phyloP scores from a whole-genome alignment of 1,284 basidiomycete genomes.

The Tilletia walkeri region DNA sequence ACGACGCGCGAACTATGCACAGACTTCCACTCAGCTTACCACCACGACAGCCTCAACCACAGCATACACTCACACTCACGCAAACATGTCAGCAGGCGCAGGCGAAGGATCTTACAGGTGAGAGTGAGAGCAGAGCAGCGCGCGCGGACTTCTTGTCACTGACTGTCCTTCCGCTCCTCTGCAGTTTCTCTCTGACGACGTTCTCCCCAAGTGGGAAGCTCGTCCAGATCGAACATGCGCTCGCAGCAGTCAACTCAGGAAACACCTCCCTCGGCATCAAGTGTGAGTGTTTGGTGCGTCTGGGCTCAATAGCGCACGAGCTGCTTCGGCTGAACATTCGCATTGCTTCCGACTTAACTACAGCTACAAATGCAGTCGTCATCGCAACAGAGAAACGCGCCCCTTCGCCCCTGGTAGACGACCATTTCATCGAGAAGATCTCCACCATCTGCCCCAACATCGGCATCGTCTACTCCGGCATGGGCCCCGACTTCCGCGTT shows the following conservation, averaged over 20 bases:
- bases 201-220: conserved; percentile 94
- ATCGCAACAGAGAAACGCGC: conserved; percentile 99
- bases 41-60: background rate
- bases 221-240: conserved; percentile 92
- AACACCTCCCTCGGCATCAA: conserved; percentile 98
- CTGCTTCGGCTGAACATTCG: background rate
- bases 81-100: conserved; percentile 49
- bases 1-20: background rate
- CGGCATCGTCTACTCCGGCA: conserved; percentile 92
- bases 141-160: background rate
- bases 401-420: conserved; percentile 93
- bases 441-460: conserved; percentile 96
- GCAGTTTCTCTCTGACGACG: conserved; percentile 94
- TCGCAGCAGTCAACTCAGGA: conserved; percentile 81
- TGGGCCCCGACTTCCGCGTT: conserved; percentile 97
- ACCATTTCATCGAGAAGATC: conserved; percentile 92
- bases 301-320: conserved; percentile 28
- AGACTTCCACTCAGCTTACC: background rate
- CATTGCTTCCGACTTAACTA: conserved; percentile 26
- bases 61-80: background rate
- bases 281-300: conserved; percentile 62
- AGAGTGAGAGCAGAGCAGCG: conserved; percentile 15
- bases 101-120: conserved; percentile 52
- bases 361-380: conserved; percentile 93
- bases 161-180: conserved; percentile 17